Evolutionary conservation across 805 yeast species (phyloP), one percentile per base, ranked within the genome.

Genomic region (Starmerella sp.): DNA sequence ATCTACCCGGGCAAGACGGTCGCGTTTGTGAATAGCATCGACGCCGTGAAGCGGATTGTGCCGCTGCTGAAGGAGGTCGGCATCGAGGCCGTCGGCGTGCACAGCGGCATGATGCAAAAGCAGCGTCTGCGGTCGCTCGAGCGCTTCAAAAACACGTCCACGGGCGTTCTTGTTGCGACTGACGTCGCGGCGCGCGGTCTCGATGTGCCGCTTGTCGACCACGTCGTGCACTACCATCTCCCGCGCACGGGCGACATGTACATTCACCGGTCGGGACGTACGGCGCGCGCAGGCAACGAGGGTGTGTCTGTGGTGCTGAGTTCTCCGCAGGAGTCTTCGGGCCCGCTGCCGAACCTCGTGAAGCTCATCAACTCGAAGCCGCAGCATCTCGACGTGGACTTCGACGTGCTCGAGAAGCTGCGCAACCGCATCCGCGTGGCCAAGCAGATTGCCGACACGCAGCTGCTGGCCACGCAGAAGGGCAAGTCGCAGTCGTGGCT

Each of bases 171-270:
- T 54, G 78, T 93, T 52, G 96, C 97, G 0, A 88, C 97, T 4
- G 98, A 93, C 70, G 97, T 93, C 47, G 98, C 98, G 2, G 98
- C 98, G 4, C 80, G 98, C 75, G 98, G 98, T 57, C 76, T 93
- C 57, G 98, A 93, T 75, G 88, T 93, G 53, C 84, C 95, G 2
- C 79, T 78, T 48, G 90, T 93, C 51, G 83, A 89, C 63, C 97
- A 93, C 69, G 97, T 93, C 49, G 86, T 91, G 22, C 98, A 93
- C 69, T 93, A 91, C 66, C 97, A 93, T 70, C 75, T 93, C 58
- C 97, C 98, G 10, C 77, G 97, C 59, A 77, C 95, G 14, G 97
- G 97, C 0, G 98, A 93, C 66, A 82, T 88, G 51, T 93, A 93
- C 66, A 83, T 93, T 62, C 98, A 93, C 70, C 78, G 98, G 68